A percentile compares a stretch with the other conserved stretches of the same genome.
phyloP scores from a whole-genome alignment of 257 asterid genomes.

The Nicotiana tomentosiformis region DNA sequence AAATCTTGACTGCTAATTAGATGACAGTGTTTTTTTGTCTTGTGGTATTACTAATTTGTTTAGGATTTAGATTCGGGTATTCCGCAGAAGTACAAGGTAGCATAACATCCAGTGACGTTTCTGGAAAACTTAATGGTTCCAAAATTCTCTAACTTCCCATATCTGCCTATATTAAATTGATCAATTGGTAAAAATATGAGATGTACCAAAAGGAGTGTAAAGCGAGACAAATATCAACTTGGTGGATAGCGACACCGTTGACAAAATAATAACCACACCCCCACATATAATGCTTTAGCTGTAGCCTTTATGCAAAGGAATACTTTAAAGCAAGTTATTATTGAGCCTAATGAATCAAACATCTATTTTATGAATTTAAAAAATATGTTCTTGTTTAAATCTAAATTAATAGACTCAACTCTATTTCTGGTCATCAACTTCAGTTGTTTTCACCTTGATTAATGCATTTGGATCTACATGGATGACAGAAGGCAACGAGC shows the following conservation, averaged over 20 bases:
- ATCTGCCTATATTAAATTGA: background rate
- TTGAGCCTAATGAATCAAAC: background rate
- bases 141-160: background rate
- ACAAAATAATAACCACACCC: background rate
- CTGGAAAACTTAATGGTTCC: background rate
- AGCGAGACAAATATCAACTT: background rate
- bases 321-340: background rate
- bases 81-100: background rate
- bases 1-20: background rate
- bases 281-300: background rate
- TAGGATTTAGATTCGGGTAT: background rate
- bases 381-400: background rate
- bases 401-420: background rate
- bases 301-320: background rate
- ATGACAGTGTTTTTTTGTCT: background rate
- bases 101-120: background rate
- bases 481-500: constrained; percentile 76
- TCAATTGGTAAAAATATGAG: background rate
- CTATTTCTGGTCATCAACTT: background rate
- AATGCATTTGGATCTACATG: constrained; percentile 15
- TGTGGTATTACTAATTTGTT: background rate
- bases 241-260: background rate
- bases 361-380: background rate
- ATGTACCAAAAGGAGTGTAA: background rate
- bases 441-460: background rate